Conservation (phyloP, 176 grass and related monocot species). For the Pontederia paniculata region DNA sequence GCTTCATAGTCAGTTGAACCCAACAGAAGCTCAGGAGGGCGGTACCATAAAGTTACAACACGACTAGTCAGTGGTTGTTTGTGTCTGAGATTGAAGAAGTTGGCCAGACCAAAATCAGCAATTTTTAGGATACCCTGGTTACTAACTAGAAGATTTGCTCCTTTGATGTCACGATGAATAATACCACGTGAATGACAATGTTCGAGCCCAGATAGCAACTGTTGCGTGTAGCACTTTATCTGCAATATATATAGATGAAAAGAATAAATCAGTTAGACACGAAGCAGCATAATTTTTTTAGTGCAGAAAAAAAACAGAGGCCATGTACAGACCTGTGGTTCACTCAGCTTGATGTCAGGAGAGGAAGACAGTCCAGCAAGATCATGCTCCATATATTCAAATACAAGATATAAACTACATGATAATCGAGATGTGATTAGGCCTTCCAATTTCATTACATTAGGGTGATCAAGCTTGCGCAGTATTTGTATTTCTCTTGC, state of each 20-base stretch:
- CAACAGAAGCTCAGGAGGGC: constrained; percentile 82
- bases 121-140: constrained; percentile 93
- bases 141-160: constrained; percentile 88
- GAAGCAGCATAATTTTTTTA: no score
- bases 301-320: not conserved
- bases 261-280: not conserved
- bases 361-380: constrained; percentile 83
- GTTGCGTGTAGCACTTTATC: constrained; percentile 95
- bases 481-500: constrained; percentile 92
- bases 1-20: constrained; percentile 90
- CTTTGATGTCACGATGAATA: constrained; percentile 94
- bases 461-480: constrained; percentile 82
- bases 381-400: constrained; percentile 99
- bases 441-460: constrained; percentile 93
- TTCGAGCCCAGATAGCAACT: constrained; percentile 72
- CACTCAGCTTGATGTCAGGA: constrained; percentile 67
- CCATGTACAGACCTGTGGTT: constrained; percentile 55
- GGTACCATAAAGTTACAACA: constrained; percentile 96
- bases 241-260: constrained; percentile 24
- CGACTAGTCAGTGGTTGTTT: constrained; percentile 75
- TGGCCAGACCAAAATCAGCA: constrained; percentile 95
- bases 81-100: constrained; percentile 44
- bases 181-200: constrained; percentile 66
- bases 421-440: constrained; percentile 81
- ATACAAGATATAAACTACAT: constrained; percentile 90